These are phyloP conservation scores for Alectoria sarmentosa DNA, from an alignment of 495 filamentous ascomycete species.

Conservation along the genomic window DNA sequence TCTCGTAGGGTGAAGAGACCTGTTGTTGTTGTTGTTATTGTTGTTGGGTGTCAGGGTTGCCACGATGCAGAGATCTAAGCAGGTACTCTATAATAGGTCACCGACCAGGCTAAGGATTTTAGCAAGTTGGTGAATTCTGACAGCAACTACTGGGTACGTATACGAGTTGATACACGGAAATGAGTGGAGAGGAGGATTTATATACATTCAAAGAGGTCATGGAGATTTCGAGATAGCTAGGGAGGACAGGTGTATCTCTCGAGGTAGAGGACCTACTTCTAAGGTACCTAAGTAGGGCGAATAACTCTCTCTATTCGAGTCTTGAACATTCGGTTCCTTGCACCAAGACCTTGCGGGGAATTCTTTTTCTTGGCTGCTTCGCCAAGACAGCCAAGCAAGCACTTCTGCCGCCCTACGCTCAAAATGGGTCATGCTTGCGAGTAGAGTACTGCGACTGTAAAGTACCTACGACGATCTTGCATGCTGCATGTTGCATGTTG, in stretches of 20 bases:
- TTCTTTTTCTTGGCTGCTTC: background rate
- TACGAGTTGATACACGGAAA: background rate
- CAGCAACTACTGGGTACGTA: background rate
- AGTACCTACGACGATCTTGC: too few species aligned
- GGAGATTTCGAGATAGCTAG: background rate
- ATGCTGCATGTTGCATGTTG: too few species aligned
- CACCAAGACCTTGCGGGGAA: constrained; percentile 1
- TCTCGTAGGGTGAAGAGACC: background rate
- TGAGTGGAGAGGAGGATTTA: background rate
- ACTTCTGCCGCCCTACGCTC: background rate
- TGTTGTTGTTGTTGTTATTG: background rate
- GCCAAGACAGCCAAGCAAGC: constrained; percentile 1
- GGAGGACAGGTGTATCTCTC: background rate
- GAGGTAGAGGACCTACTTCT: too few species aligned
- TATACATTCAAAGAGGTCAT: too few species aligned
- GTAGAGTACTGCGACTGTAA: too few species aligned
- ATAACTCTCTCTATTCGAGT: background rate
- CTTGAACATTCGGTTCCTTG: too few species aligned
- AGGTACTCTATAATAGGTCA: background rate
- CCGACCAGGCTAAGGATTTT: background rate
- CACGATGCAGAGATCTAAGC: background rate
- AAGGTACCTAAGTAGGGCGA: too few species aligned
- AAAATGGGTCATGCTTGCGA: background rate
- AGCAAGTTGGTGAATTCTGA: background rate
- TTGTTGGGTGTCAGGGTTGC: background rate